Conservation (phyloP, 1,284 basidiomycete genomes). For the Tylopilus orsonianus region DNA sequence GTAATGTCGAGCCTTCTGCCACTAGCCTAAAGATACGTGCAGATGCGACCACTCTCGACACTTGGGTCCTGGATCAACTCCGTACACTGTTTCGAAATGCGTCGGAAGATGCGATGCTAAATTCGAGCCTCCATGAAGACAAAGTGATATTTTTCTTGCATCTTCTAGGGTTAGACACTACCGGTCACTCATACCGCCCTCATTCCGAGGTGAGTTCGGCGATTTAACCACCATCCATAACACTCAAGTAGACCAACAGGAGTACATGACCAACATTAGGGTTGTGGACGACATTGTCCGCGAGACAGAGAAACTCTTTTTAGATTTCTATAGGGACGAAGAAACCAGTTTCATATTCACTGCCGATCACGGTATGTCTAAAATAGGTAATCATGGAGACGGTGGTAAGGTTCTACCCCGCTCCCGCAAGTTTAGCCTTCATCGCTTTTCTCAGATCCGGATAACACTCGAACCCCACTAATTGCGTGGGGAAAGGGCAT, state of each 20-base stretch:
- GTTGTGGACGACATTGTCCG: slow-evolving; percentile 80
- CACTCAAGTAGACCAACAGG: slow-evolving; percentile 39
- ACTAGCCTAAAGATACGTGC: slow-evolving; percentile 1
- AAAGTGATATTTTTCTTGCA: slow-evolving; percentile 84
- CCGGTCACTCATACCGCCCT: slow-evolving; percentile 87
- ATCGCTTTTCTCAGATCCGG: slow-evolving; percentile 58
- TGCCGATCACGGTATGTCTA: slow-evolving; percentile 90
- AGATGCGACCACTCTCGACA: slow-evolving; percentile 80
- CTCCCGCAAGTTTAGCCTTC: slow-evolving; percentile 4
- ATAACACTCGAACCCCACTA: slow-evolving; percentile 85
- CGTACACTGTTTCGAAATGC: slow-evolving; percentile 62
- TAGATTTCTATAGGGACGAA: slow-evolving; percentile 65
- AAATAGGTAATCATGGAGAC: slow-evolving; percentile 88
- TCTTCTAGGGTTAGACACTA: slow-evolving; percentile 83
- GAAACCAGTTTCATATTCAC: slow-evolving; percentile 84
- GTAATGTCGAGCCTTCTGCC: neutral
- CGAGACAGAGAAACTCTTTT: slow-evolving; percentile 63
- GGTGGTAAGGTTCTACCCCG: slow-evolving; percentile 53
- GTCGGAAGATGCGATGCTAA: slow-evolving; percentile 47
- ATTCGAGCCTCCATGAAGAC: slow-evolving; percentile 50
- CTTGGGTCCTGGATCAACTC: slow-evolving; percentile 78
- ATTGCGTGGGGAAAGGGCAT: slow-evolving; percentile 84
- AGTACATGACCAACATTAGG: slow-evolving; percentile 86
- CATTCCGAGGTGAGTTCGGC: slow-evolving; percentile 57
- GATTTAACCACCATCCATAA: neutral